Percentiles rank a stretch among this genome's conserved stretches.
Evolutionary conservation across 2,329 filamentous ascomycete species (phyloP).

Genomic region (Cladosporium sp.): DNA sequence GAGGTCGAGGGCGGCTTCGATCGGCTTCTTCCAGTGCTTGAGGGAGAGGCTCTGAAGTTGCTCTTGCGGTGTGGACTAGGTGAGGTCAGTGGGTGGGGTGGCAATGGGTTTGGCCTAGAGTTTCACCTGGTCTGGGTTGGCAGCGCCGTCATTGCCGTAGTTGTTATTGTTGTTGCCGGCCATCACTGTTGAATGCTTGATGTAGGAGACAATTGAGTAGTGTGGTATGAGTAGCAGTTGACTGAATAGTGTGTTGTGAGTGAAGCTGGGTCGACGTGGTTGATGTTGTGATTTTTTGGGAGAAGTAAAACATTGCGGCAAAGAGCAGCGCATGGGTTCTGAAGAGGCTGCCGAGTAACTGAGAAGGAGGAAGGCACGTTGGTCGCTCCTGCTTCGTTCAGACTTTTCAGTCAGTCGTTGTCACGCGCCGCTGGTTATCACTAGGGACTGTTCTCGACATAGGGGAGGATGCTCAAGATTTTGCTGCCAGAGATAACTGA

Average conservation of each 20-base stretch:
- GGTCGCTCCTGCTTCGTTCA: no score
- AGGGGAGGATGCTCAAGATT: not conserved
- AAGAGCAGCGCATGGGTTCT: no score
- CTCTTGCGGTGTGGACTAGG: not conserved
- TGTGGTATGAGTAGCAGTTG: no score
- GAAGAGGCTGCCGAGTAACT: no score
- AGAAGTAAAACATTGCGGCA: no score
- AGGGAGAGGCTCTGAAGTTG: not conserved
- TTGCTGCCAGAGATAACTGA: not conserved
- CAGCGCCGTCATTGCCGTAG: not conserved
- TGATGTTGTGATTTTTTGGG: no score
- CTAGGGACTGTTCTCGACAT: not conserved
- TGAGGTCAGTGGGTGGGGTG: not conserved
- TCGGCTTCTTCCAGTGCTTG: not conserved
- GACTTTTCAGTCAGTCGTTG: not conserved
- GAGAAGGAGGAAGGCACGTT: no score
- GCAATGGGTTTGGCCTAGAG: not conserved
- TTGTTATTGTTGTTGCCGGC: not conserved
- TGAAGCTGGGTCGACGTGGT: no score
- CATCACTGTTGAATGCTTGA: not conserved
- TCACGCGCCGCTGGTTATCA: not conserved
- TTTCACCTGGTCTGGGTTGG: not conserved
- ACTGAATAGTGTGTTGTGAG: no score
- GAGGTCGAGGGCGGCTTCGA: not conserved
- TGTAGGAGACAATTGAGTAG: no score